A percentile compares a stretch with the other conserved stretches of the same genome.
These are phyloP conservation scores for Boletus sensibilis DNA, from an alignment of 768 basidiomycete species.

Conservation along the genomic window DNA sequence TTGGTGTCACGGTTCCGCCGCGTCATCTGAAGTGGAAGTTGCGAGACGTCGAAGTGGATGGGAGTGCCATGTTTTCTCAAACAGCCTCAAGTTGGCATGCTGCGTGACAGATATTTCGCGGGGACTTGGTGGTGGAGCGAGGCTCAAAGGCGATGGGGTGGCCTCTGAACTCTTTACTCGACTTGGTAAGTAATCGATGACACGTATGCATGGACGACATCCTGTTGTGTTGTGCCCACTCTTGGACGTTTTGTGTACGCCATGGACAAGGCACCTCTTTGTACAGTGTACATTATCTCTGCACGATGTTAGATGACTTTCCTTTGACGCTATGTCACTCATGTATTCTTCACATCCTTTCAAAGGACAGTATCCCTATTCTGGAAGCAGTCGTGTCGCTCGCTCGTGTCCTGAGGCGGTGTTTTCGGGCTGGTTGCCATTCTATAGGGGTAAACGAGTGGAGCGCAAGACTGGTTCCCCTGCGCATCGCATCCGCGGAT, in stretches of 20 bases:
- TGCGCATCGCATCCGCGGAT: too few species aligned
- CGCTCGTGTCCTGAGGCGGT: too few species aligned
- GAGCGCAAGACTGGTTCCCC: too few species aligned
- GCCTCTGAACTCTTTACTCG: neutral
- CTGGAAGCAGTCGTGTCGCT: too few species aligned
- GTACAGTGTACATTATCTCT: neutral
- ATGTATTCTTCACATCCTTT: neutral
- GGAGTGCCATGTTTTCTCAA: too few species aligned
- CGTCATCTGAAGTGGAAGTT: conserved; percentile 20
- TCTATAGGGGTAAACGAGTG: too few species aligned
- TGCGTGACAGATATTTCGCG: neutral
- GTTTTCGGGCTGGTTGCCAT: too few species aligned
- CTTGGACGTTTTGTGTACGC: neutral
- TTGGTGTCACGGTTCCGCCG: conserved; percentile 6
- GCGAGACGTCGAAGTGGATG: conserved; percentile 8
- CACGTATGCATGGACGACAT: neutral
- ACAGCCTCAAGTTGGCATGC: neutral
- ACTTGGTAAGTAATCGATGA: neutral
- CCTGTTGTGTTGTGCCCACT: neutral
- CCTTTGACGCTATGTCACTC: neutral
- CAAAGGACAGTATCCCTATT: neutral
- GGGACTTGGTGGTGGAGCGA: neutral
- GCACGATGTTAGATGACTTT: neutral
- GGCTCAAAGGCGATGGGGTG: neutral
- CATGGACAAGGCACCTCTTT: neutral